These are phyloP conservation scores for Fraxinus angustifolia DNA, from an alignment of 305 asterid genomes.

Conservation along the genomic window DNA sequence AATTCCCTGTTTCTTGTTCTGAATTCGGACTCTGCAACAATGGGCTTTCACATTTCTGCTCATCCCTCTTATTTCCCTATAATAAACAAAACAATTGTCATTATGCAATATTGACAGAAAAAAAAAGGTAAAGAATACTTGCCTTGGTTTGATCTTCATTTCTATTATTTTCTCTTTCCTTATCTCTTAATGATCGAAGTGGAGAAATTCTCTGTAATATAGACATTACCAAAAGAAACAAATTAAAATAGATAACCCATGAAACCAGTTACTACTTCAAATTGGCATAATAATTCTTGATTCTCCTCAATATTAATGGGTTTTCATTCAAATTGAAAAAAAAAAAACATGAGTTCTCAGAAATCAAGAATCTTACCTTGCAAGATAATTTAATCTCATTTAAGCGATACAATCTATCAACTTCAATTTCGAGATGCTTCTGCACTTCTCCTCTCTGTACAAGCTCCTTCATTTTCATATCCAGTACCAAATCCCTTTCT, in stretches of 20 bases:
- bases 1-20: conserved; percentile 1
- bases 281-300: neutral
- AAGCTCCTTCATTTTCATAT: conserved; percentile 59
- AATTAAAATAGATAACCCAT: neutral
- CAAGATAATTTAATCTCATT: conserved; percentile 67
- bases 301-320: neutral
- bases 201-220: conserved; percentile 44
- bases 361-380: conserved; percentile 32
- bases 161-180: conserved; percentile 50
- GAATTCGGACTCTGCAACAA: conserved; percentile 8
- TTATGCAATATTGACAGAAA: neutral
- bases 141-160: conserved; percentile 36
- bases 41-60: conserved; percentile 9
- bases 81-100: neutral
- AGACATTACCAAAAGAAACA: neutral
- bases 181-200: conserved; percentile 61
- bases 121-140: neutral
- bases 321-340: neutral
- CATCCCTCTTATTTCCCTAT: conserved; percentile 14
- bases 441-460: conserved; percentile 54
- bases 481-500: conserved; percentile 43
- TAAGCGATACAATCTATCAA: conserved; percentile 74
- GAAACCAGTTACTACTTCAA: neutral
- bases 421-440: conserved; percentile 79
- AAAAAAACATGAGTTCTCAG: neutral